phyloP scores from a whole-genome alignment of 1,284 basidiomycete species.

The Taiwanofungus camphoratus region DNA sequence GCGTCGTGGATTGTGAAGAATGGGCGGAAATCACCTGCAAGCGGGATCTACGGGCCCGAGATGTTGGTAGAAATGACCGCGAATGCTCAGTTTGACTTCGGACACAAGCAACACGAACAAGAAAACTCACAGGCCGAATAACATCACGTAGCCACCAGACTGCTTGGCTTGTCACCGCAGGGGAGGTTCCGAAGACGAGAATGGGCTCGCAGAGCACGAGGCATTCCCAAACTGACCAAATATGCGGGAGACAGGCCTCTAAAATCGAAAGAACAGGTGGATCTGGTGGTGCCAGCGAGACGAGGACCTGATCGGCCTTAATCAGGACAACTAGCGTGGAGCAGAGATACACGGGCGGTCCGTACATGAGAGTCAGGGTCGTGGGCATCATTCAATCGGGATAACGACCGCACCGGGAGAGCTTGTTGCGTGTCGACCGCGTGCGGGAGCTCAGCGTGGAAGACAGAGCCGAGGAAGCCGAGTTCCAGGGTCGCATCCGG shows the following conservation, averaged over 20 bases:
- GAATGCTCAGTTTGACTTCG: slow-evolving; percentile 3
- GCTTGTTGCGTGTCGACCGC: slow-evolving; percentile 67
- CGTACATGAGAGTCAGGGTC: slow-evolving; percentile 11
- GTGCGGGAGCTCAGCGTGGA: slow-evolving; percentile 70
- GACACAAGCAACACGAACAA: not conserved
- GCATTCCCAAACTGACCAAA: slow-evolving; percentile 97
- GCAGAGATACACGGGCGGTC: not conserved
- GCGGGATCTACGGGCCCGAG: slow-evolving; percentile 55
- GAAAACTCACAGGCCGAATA: slow-evolving; percentile 65
- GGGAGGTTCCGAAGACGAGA: slow-evolving; percentile 79
- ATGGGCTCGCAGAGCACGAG: slow-evolving; percentile 85
- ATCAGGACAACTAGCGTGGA: not conserved
- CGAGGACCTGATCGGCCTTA: slow-evolving; percentile 55
- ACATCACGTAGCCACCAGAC: slow-evolving; percentile 91
- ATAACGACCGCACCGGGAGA: slow-evolving; percentile 25
- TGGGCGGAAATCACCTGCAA: slow-evolving; percentile 83
- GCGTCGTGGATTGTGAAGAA: slow-evolving; percentile 96
- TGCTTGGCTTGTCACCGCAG: slow-evolving; percentile 75
- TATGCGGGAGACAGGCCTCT: slow-evolving; percentile 66
- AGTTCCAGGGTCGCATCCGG: slow-evolving; percentile 67
- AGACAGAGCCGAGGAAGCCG: slow-evolving; percentile 73
- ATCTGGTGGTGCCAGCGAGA: slow-evolving; percentile 63
- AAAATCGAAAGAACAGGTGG: slow-evolving; percentile 73
- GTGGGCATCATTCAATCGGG: slow-evolving; percentile 12
- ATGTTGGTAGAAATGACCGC: too few relatives aligned